Conservation (phyloP, 139 green algal species). For the Diplosphaera chodatii region DNA sequence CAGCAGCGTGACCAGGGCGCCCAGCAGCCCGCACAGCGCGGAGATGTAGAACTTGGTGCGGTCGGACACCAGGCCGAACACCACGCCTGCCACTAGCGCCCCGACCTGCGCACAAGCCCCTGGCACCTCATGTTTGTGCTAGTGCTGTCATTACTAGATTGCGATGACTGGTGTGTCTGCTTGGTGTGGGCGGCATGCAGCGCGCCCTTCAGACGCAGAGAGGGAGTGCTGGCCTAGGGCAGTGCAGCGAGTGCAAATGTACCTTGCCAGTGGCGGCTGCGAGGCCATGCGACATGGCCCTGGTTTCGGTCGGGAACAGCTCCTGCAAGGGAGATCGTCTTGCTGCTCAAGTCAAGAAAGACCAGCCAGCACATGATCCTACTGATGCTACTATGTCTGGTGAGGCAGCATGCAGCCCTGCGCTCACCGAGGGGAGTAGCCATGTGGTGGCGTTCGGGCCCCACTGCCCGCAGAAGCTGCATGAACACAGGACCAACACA, state of each 20-base stretch:
- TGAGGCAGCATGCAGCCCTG: no score
- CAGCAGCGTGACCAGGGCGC: not conserved
- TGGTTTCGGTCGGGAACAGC: conserved; percentile 21
- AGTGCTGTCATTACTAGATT: no score
- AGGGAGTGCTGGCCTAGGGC: no score
- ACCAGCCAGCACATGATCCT: no score
- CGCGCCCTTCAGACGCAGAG: no score
- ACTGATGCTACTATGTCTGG: not conserved
- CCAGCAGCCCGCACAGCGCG: not conserved
- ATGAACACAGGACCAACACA: no score
- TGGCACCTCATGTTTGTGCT: no score
- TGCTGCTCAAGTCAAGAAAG: no score
- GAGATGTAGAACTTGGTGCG: conserved; percentile 1
- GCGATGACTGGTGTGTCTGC: no score
- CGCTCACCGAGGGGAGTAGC: conserved; percentile 17
- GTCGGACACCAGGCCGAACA: not conserved
- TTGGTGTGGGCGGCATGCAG: no score
- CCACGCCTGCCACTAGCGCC: conserved; percentile 2
- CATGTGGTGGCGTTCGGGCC: conserved; percentile 35
- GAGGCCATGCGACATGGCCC: conserved; percentile 36
- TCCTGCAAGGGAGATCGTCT: no score
- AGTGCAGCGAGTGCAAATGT: no score
- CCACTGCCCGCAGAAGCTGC: conserved; percentile 62
- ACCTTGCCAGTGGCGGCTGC: conserved; percentile 48
- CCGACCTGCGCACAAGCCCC: not conserved